Evolutionary conservation across 2,329 filamentous ascomycete species (phyloP), one percentile per base, ranked within the genome.

Genomic region (Trichoderma simmonsii): DNA sequence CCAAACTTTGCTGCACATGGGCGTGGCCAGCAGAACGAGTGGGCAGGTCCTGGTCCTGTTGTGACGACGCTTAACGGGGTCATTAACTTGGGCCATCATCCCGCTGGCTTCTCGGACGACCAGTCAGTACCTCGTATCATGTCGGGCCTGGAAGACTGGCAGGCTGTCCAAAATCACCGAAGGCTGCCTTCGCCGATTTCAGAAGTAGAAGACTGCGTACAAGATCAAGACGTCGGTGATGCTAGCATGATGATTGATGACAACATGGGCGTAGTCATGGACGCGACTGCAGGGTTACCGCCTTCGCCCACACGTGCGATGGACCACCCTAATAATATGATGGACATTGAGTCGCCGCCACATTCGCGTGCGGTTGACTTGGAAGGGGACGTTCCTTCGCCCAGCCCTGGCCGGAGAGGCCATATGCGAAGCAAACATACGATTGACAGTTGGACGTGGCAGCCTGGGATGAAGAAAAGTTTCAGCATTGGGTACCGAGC

Each of bases 401-500:
- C 85, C 1, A 86, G 85, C 8, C 85, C 86, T 1, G 83, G 84
- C 6, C 82, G 86, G 43, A 86, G 85, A 76, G 87, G 88, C 12
- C 88, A 90, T 77, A 85, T 85, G 14, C 85, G 88, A 67, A 89
- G 86, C 74, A 86, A 86, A 69, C 88, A 90, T 76, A 90, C 88
- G 0, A 80, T 90, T 71, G 88, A 89, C 77, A 85, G 84, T 71
- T 90, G 88, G 88, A 90, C 88, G 2, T 83, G 85, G 77, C 86
- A 89, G 73, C 87, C 88, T 0, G 88, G 88, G 75, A 89, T 89
- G 86, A 92, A 91, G 81, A 89, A 88, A 79, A 89, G 87, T 73
- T 91, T 94, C 79, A 92, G 91, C 77, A 93, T 94, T 88, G 92
- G 92, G 65, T 94, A 91, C 82, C 85, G 92, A 74, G 87, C 90